phyloP scores from a whole-genome alignment of 208 protist species.

The Trypanosoma avium region DNA sequence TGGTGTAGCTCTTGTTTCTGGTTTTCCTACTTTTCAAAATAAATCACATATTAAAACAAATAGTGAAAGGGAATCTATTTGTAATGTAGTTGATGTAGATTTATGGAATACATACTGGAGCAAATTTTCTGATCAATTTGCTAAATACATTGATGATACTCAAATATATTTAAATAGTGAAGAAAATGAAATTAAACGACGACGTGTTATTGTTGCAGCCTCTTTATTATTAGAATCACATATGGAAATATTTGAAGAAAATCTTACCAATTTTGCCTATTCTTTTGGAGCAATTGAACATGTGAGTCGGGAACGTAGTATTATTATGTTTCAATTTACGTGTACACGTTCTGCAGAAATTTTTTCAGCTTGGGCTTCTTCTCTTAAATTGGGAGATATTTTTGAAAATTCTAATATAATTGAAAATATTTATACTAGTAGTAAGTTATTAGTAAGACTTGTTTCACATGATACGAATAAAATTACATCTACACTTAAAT shows the following conservation, averaged over 20 bases:
- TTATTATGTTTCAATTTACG: conserved; percentile 66
- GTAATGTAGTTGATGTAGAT: conserved; percentile 29
- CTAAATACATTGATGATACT: conserved; percentile 25
- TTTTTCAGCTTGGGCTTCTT: conserved; percentile 35
- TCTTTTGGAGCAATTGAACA: conserved; percentile 61
- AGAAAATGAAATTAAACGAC: neutral
- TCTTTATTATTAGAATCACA: conserved; percentile 13
- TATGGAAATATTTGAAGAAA: conserved; percentile 16
- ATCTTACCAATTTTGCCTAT: conserved; percentile 31
- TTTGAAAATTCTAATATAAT: neutral
- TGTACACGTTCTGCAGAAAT: conserved; percentile 42
- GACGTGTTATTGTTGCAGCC: conserved; percentile 22
- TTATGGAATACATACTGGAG: conserved; percentile 75
- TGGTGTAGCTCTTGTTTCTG: conserved; percentile 13
- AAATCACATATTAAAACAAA: neutral
- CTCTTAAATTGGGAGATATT: conserved; percentile 18
- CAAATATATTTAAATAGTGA: conserved; percentile 14
- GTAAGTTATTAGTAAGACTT: conserved; percentile 23
- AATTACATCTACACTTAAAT: conserved; percentile 30
- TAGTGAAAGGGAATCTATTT: neutral
- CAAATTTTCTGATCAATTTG: conserved; percentile 32
- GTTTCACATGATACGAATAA: conserved; percentile 36
- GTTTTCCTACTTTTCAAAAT: neutral
- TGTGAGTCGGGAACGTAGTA: conserved; percentile 28
- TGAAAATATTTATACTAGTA: neutral